Evolutionary conservation across 129 eudicot genomes (phyloP).

Genomic region (Oenanthe sinensis): DNA sequence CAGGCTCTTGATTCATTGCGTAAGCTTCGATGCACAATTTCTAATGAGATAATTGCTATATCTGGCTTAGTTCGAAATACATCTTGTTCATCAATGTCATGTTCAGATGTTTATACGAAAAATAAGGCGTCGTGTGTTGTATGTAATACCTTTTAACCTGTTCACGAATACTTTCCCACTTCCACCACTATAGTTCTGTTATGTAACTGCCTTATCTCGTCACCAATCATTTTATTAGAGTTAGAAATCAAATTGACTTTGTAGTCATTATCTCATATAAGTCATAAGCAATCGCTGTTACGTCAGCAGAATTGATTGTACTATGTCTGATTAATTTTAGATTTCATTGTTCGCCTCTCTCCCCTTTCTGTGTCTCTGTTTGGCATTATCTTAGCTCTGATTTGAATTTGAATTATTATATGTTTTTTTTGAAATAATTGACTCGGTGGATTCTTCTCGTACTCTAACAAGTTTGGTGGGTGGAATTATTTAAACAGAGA

Average conservation of each 20-base stretch:
- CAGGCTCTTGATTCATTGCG: not conserved
- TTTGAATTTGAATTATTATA: not conserved
- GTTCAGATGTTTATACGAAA: not conserved
- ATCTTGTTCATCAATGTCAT: not conserved
- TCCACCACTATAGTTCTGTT: not conserved
- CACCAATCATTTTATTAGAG: not conserved
- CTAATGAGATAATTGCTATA: not conserved
- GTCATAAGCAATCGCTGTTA: not conserved
- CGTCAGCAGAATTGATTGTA: not conserved
- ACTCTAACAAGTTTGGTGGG: not conserved
- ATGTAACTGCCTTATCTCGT: not conserved
- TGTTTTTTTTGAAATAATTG: not conserved
- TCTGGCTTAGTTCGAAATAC: not conserved
- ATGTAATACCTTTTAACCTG: no score
- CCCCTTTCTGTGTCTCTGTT: not conserved
- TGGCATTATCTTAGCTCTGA: not conserved
- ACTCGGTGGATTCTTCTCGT: not conserved
- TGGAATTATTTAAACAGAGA: conserved; percentile 36
- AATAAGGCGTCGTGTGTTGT: no score
- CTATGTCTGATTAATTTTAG: not conserved
- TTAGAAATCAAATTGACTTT: not conserved
- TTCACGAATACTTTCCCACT: not conserved
- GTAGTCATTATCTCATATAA: not conserved
- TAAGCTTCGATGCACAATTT: not conserved
- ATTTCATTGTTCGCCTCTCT: not conserved